Conservation (phyloP, 2,329 filamentous ascomycete genomes). For the Arthrocladium fulminans region DNA sequence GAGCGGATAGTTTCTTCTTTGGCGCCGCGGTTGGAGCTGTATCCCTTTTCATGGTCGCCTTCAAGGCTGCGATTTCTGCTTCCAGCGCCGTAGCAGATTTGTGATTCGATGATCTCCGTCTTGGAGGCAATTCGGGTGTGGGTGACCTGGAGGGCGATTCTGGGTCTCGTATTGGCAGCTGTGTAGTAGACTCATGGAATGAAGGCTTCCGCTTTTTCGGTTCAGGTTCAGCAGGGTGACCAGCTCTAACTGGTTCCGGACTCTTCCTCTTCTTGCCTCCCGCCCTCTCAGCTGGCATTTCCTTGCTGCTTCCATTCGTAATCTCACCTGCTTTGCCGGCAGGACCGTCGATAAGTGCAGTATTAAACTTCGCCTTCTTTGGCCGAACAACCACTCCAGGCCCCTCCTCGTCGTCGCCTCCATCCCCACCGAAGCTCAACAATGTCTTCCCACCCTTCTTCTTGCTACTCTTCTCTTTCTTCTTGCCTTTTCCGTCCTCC, state of each 20-base stretch:
- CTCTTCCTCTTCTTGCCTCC: conserved; percentile 6
- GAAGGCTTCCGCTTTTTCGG: conserved; percentile 28
- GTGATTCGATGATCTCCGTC: conserved; percentile 30
- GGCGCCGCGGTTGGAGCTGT: conserved; percentile 26
- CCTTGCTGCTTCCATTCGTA: conserved; percentile 1
- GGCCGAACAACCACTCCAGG: conserved; percentile 30
- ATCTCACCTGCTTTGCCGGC: conserved; percentile 10
- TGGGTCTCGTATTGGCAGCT: conserved; percentile 38
- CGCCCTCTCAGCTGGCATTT: conserved; percentile 6
- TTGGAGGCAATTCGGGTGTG: conserved; percentile 23
- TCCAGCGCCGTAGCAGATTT: conserved; percentile 24
- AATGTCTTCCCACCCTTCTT: conserved; percentile 36
- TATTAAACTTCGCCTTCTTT: conserved; percentile 42
- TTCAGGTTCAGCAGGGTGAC: conserved; percentile 18
- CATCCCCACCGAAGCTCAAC: conserved; percentile 40
- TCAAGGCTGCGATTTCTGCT: conserved; percentile 38
- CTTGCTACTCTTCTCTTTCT: conserved; percentile 33
- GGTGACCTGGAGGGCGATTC: conserved; percentile 32
- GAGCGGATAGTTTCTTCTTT: conserved; percentile 35
- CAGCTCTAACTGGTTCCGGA: conserved; percentile 27
- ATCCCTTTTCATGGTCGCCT: conserved; percentile 40
- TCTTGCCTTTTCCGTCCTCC: conserved; percentile 26
- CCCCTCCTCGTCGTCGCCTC: conserved; percentile 28
- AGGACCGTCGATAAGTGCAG: conserved; percentile 33
- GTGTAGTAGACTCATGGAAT: conserved; percentile 34